These are phyloP conservation scores for Ammopiptanthus mongolicus DNA, from an alignment of 306 rosid genomes.

Conservation along the genomic window DNA sequence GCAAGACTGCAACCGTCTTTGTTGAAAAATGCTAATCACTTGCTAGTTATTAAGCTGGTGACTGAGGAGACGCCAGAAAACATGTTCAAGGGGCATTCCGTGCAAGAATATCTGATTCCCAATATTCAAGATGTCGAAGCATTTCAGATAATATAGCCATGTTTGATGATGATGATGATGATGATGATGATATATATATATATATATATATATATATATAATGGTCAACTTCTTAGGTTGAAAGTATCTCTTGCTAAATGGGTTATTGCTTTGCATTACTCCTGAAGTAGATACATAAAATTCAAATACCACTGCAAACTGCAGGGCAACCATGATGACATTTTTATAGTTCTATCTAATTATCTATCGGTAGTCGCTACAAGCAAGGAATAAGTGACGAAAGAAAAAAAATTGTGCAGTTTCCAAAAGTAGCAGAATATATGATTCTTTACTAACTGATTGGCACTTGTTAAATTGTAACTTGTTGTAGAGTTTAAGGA, in stretches of 20 bases:
- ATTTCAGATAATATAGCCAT: neutral
- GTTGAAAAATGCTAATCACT: neutral
- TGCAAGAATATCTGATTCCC: neutral
- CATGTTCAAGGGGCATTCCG: neutral
- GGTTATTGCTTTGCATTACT: neutral
- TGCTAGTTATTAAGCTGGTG: neutral
- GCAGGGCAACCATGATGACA: neutral
- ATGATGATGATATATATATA: no score
- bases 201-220: no score
- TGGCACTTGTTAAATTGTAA: neutral
- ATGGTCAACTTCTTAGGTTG: neutral
- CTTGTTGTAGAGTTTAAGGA: neutral
- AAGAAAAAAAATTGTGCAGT: neutral
- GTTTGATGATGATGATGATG: no score
- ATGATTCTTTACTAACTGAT: neutral
- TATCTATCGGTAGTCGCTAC: no score
- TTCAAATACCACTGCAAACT: neutral
- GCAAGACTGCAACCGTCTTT: neutral
- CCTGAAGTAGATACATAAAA: neutral
- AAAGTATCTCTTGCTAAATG: neutral
- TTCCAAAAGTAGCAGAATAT: neutral
- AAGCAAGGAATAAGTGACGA: neutral
- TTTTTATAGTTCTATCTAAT: neutral
- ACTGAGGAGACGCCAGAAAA: neutral
- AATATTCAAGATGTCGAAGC: neutral